Percentiles rank a stretch among this genome's conserved stretches.
Evolutionary conservation across 148 eudicot genomes (phyloP).

Genomic region (Fagopyrum esculentum): DNA sequence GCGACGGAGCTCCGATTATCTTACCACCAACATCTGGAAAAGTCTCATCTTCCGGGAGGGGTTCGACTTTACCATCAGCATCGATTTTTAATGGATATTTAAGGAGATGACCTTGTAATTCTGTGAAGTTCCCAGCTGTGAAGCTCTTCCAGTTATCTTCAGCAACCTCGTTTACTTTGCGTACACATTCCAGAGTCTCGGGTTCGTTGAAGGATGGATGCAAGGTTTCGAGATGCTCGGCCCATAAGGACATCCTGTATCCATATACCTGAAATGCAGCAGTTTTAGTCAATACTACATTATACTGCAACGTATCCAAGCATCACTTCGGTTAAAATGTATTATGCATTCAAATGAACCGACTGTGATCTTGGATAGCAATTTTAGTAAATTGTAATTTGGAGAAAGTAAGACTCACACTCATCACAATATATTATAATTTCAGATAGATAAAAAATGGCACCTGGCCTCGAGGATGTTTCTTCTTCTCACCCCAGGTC

Average conservation of each 20-base stretch:
- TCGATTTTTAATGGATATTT: conserved; percentile 51
- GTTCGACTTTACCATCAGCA: conserved; percentile 47
- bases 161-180: conserved; percentile 51
- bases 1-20: conserved; percentile 43
- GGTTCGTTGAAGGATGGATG: conserved; percentile 37
- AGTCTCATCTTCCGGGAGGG: conserved; percentile 37
- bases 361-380: not conserved
- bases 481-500: conserved; percentile 43
- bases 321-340: not conserved
- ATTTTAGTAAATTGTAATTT: not conserved
- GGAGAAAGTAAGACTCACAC: not conserved
- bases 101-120: conserved; percentile 53
- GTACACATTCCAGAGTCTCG: conserved; percentile 46
- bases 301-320: not conserved
- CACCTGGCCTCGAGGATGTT: conserved; percentile 74
- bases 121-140: conserved; percentile 29
- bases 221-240: conserved; percentile 47
- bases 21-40: conserved; percentile 71
- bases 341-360: not conserved
- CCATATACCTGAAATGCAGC: conserved; percentile 41
- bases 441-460: not conserved
- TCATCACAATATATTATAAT: not conserved
- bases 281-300: not conserved
- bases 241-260: conserved; percentile 65
- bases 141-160: conserved; percentile 52